These are phyloP conservation scores for Plasmopara muralis DNA, from an alignment of 352 stramenopile genomes.

Conservation along the genomic window DNA sequence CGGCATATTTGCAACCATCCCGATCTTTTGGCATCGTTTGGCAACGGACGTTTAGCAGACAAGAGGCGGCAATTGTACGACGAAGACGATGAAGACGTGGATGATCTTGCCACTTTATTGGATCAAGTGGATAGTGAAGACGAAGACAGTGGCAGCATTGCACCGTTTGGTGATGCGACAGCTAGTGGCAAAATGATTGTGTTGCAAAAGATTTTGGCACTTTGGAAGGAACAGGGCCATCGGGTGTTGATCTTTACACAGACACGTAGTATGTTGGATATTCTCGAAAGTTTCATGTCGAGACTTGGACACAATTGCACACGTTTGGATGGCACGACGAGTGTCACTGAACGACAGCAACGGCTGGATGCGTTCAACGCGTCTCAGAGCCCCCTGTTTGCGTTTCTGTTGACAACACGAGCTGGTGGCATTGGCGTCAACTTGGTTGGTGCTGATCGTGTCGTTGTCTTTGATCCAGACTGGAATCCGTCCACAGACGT, in stretches of 20 bases:
- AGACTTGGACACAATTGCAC: constrained; percentile 85
- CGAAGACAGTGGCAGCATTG: constrained; percentile 17
- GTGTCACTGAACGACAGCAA: constrained; percentile 87
- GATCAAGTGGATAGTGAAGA: constrained; percentile 15
- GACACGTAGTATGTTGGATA: constrained; percentile 95
- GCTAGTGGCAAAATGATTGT: constrained; percentile 96
- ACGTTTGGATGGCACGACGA: constrained; percentile 95
- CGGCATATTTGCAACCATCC: constrained; percentile 98
- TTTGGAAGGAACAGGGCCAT: constrained; percentile 95
- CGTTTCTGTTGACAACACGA: constrained; percentile 76
- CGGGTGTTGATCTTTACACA: constrained; percentile 97
- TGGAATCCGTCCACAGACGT: constrained; percentile 98
- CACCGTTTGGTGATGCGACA: constrained; percentile 42
- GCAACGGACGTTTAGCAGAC: constrained; percentile 27
- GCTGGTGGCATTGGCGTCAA: constrained; percentile 97
- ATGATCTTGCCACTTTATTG: constrained; percentile 10
- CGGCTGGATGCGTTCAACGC: constrained; percentile 97
- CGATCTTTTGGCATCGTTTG: constrained; percentile 84
- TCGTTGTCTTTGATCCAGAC: constrained; percentile 98
- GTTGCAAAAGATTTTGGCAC: constrained; percentile 90
- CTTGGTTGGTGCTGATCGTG: constrained; percentile 92
- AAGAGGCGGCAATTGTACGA: constrained; percentile 25
- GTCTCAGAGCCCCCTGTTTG: constrained; percentile 64
- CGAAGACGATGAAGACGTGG: constrained; percentile 17
- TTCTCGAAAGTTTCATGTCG: constrained; percentile 92